phyloP scores from a whole-genome alignment of 1,284 basidiomycete genomes.

The Inonotus hispidus region DNA sequence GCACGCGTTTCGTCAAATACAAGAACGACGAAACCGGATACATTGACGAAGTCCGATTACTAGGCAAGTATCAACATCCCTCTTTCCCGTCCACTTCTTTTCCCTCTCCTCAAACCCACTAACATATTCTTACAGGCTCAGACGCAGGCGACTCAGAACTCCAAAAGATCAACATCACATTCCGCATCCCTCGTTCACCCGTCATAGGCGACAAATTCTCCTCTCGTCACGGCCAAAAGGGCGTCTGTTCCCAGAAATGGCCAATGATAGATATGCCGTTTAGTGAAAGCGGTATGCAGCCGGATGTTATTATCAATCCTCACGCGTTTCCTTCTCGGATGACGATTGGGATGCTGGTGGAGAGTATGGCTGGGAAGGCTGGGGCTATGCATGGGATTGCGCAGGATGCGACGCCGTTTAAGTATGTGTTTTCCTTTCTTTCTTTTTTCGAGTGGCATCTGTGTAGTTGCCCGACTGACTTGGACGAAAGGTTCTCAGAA shows the following conservation, averaged over 20 bases:
- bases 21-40: conserved; percentile 94
- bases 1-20: conserved; percentile 89
- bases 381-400: conserved; percentile 98
- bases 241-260: conserved; percentile 99
- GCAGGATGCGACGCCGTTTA: conserved; percentile 98
- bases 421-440: conserved; percentile 44
- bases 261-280: conserved; percentile 98
- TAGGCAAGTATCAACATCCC: conserved; percentile 53
- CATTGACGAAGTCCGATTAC: conserved; percentile 87
- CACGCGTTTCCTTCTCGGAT: conserved; percentile 99
- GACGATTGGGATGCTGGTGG: conserved; percentile 99
- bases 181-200: conserved; percentile 91
- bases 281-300: conserved; percentile 97
- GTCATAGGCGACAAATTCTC: conserved; percentile 99
- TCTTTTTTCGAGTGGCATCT: neutral
- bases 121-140: conserved; percentile 46
- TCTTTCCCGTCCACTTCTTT: neutral
- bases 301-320: conserved; percentile 99
- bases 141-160: conserved; percentile 86
- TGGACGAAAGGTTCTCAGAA: conserved; percentile 75
- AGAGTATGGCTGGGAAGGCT: conserved; percentile 98
- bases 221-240: conserved; percentile 98
- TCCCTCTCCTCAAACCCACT: neutral
- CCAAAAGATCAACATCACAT: conserved; percentile 91
- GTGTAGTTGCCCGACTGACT: neutral